A percentile compares a stretch with the other conserved stretches of the same genome.
phyloP scores from a whole-genome alignment of 208 protist genomes.

The Tetramitus jugosus region DNA sequence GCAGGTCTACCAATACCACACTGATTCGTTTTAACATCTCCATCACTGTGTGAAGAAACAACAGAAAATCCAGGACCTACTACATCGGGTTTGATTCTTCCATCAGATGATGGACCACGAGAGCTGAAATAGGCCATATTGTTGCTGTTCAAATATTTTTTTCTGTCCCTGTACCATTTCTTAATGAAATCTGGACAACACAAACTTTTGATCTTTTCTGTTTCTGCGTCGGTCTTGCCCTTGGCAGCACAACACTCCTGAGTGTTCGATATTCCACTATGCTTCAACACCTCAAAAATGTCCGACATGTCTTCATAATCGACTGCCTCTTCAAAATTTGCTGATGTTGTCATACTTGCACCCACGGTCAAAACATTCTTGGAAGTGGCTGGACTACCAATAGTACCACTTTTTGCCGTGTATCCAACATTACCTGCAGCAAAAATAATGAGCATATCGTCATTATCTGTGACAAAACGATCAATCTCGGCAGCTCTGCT shows the following conservation, averaged over 20 bases:
- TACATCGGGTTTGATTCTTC: constrained; percentile 32
- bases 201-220: background rate
- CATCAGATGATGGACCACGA: constrained; percentile 61
- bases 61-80: background rate
- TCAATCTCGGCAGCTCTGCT: constrained; percentile 41
- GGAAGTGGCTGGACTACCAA: constrained; percentile 49
- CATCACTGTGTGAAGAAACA: background rate
- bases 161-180: background rate
- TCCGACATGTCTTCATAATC: background rate
- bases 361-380: constrained; percentile 77
- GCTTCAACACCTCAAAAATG: background rate
- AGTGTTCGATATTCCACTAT: too few relatives aligned
- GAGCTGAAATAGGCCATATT: constrained; percentile 26
- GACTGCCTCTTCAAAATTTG: background rate
- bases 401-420: constrained; percentile 6
- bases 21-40: background rate
- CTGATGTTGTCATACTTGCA: constrained; percentile 11
- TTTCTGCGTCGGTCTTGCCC: background rate
- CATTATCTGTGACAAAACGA: constrained; percentile 45
- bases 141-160: constrained; percentile 9
- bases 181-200: background rate
- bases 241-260: background rate
- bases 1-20: background rate
- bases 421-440: constrained; percentile 54
- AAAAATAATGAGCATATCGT: constrained; percentile 60